Evolutionary conservation across 495 filamentous ascomycete genomes (phyloP).

Genomic region (Penicillium canescens): DNA sequence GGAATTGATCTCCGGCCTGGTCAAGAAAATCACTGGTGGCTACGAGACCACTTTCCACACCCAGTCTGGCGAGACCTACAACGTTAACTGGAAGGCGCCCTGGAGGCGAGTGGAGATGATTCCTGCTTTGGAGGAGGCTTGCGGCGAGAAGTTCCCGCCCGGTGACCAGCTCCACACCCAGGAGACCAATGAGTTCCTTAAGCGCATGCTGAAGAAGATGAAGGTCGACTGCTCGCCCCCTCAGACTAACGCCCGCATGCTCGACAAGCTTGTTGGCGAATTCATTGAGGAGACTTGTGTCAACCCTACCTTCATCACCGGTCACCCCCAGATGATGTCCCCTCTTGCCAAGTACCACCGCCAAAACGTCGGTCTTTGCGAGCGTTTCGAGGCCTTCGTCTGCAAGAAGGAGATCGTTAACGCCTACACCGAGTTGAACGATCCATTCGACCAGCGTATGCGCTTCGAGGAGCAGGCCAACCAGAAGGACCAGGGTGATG

Average conservation of each 20-base stretch:
- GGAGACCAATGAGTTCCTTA: conserved; percentile 85
- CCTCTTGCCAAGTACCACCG: conserved; percentile 96
- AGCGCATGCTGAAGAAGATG: conserved; percentile 80
- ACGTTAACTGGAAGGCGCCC: conserved; percentile 93
- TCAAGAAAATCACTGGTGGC: conserved; percentile 83
- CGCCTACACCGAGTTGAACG: conserved; percentile 97
- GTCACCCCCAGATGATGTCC: conserved; percentile 96
- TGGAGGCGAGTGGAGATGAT: conserved; percentile 98
- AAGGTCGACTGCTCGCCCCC: conserved; percentile 88
- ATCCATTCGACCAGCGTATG: conserved; percentile 90
- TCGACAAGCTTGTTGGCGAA: conserved; percentile 94
- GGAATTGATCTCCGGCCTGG: conserved; percentile 88
- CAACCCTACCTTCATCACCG: conserved; percentile 94
- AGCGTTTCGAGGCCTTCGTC: conserved; percentile 96
- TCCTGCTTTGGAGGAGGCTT: conserved; percentile 83
- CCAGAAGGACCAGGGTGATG: conserved; percentile 95
- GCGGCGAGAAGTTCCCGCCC: conserved; percentile 90
- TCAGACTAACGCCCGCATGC: conserved; percentile 92
- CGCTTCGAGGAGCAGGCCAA: conserved; percentile 95
- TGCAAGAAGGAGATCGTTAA: conserved; percentile 87
- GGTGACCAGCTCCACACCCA: conserved; percentile 85
- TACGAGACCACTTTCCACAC: conserved; percentile 83
- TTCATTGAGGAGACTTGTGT: conserved; percentile 93
- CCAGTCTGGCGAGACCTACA: conserved; percentile 77
- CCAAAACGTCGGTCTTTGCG: conserved; percentile 76